phyloP scores from a whole-genome alignment of 306 rosid species.

The Vachellia pachyceras region DNA sequence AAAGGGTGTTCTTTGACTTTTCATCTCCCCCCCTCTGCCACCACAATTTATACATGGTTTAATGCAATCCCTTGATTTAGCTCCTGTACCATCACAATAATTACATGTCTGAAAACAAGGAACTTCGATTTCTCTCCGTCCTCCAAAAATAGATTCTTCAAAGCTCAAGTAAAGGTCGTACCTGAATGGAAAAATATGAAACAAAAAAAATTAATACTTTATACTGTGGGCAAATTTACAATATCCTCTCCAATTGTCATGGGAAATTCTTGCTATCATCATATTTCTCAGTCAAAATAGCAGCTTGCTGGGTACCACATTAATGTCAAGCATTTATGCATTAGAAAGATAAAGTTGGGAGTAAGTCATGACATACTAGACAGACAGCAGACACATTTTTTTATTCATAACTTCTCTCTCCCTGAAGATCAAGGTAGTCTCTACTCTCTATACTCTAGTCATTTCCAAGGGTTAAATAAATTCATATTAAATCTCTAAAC shows the following conservation, averaged over 20 bases:
- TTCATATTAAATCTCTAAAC: neutral
- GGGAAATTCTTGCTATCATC: constrained; percentile 8
- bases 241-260: constrained; percentile 1
- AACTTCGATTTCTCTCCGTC: constrained; percentile 67
- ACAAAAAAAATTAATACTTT: constrained; percentile 2
- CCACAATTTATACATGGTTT: constrained; percentile 75
- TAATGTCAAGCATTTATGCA: constrained; percentile 15
- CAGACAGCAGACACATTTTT: neutral
- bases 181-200: constrained; percentile 49
- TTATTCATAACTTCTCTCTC: constrained; percentile 1
- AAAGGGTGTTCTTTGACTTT: constrained; percentile 85
- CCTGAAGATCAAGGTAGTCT: neutral
- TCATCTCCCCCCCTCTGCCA: constrained; percentile 85
- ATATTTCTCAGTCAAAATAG: constrained; percentile 9
- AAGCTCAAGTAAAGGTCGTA: constrained; percentile 81
- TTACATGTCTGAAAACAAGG: constrained; percentile 72
- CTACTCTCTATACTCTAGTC: constrained; percentile 4
- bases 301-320: constrained; percentile 6
- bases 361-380: constrained; percentile 4
- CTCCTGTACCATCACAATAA: constrained; percentile 83
- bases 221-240: constrained; percentile 5
- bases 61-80: constrained; percentile 70
- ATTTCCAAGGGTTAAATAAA: neutral
- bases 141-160: constrained; percentile 93
- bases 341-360: constrained; percentile 4